These are phyloP conservation scores for Saccharomyces hybrid DNA, from an alignment of 1,139 yeast species.

Conservation along the genomic window DNA sequence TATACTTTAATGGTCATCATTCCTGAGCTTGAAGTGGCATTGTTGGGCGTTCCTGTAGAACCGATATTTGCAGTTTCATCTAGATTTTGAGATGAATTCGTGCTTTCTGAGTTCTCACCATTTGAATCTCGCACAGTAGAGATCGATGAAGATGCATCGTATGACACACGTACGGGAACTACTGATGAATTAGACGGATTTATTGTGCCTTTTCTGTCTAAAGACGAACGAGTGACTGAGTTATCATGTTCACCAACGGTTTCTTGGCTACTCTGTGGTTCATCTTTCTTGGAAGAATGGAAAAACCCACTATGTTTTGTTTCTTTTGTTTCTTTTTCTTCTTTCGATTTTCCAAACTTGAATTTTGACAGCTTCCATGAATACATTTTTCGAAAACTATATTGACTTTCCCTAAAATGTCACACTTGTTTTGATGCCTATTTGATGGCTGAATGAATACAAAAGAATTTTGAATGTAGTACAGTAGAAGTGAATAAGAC, in stretches of 20 bases:
- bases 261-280: constrained; percentile 2
- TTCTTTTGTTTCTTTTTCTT: too few relatives aligned
- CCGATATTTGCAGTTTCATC: constrained; percentile 3
- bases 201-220: constrained; percentile 2
- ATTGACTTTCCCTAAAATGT: not conserved
- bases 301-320: constrained; percentile 1
- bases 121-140: constrained; percentile 1
- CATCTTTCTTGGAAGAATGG: not conserved
- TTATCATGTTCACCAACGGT: not conserved
- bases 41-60: not conserved
- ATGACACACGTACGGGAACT: constrained; percentile 4
- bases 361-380: constrained; percentile 25
- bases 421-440: not conserved
- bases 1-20: constrained; percentile 25
- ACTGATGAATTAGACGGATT: constrained; percentile 3
- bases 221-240: constrained; percentile 2
- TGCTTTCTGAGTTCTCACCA: not conserved
- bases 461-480: not conserved
- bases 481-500: not conserved
- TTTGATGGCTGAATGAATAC: not conserved
- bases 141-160: constrained; percentile 2
- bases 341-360: constrained; percentile 10
- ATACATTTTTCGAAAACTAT: constrained; percentile 13
- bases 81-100: constrained; percentile 9
- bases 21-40: constrained; percentile 14